phyloP scores from a whole-genome alignment of 1,284 basidiomycete species.

The Cutaneotrichosporon spelunceum region DNA sequence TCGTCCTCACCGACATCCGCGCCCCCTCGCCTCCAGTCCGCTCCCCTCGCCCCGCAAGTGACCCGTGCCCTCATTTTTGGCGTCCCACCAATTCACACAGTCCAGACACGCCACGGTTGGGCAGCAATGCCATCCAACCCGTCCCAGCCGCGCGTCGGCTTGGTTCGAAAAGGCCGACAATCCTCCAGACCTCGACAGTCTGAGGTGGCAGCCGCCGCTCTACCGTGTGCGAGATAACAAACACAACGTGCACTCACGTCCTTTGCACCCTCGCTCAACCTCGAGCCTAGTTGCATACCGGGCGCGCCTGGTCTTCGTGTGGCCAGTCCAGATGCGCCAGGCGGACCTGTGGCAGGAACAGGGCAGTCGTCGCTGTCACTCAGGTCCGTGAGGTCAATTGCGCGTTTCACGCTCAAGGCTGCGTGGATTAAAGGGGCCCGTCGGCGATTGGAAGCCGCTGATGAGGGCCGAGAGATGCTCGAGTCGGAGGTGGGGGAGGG shows the following conservation, averaged over 20 bases:
- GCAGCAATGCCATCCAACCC: too few species aligned
- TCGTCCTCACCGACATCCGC: neutral
- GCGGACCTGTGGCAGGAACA: neutral
- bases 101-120: neutral
- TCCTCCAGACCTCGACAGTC: neutral
- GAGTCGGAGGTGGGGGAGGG: neutral
- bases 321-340: neutral
- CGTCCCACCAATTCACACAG: neutral
- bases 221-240: neutral
- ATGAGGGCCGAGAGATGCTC: neutral
- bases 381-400: conserved; percentile 21
- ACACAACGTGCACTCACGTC: neutral
- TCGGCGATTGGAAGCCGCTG: neutral
- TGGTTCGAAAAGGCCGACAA: too few species aligned
- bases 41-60: neutral
- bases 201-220: neutral
- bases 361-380: conserved; percentile 15
- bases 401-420: neutral
- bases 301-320: neutral
- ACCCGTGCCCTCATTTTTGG: neutral
- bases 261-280: neutral
- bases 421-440: neutral
- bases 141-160: too few species aligned
- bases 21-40: neutral
- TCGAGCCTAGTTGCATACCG: neutral